Conservation (phyloP, 306 rosid species). For the Corylus heterophylla region DNA sequence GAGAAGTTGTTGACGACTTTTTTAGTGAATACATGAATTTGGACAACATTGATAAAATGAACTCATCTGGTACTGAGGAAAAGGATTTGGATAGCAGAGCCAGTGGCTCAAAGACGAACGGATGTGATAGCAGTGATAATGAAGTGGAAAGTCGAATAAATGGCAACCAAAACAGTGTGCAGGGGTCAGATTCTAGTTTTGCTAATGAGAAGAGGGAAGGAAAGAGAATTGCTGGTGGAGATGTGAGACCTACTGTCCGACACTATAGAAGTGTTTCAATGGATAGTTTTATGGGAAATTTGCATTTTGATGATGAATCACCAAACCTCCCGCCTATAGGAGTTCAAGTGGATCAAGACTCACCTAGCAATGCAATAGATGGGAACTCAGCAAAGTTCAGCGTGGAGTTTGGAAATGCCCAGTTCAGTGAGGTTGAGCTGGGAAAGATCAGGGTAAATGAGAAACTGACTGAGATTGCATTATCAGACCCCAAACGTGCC, state of each 20-base stretch:
- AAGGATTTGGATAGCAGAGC: constrained; percentile 56
- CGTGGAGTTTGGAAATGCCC: constrained; percentile 63
- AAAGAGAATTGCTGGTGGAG: constrained; percentile 65
- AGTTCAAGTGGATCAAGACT: constrained; percentile 42
- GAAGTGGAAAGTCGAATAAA: constrained; percentile 70
- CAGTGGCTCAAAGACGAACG: constrained; percentile 62
- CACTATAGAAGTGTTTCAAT: constrained; percentile 72
- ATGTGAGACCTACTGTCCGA: constrained; percentile 40
- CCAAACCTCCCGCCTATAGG: constrained; percentile 51
- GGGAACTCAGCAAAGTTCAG: constrained; percentile 45
- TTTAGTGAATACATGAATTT: constrained; percentile 68
- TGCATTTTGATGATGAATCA: constrained; percentile 53
- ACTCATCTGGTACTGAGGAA: constrained; percentile 59
- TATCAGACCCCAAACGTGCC: constrained; percentile 86
- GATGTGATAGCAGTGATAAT: constrained; percentile 78
- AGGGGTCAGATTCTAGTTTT: constrained; percentile 44
- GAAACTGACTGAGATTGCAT: constrained; percentile 78
- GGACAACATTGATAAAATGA: constrained; percentile 59
- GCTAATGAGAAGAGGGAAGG: constrained; percentile 64
- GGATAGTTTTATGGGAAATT: constrained; percentile 75
- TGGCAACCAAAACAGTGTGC: constrained; percentile 32
- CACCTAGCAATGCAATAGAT: constrained; percentile 51
- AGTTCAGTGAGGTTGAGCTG: constrained; percentile 63
- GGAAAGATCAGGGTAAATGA: constrained; percentile 73
- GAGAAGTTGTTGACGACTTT: constrained; percentile 54